These are phyloP conservation scores for Beauveria australis DNA, from an alignment of 2,329 filamentous ascomycete species.

Conservation along the genomic window DNA sequence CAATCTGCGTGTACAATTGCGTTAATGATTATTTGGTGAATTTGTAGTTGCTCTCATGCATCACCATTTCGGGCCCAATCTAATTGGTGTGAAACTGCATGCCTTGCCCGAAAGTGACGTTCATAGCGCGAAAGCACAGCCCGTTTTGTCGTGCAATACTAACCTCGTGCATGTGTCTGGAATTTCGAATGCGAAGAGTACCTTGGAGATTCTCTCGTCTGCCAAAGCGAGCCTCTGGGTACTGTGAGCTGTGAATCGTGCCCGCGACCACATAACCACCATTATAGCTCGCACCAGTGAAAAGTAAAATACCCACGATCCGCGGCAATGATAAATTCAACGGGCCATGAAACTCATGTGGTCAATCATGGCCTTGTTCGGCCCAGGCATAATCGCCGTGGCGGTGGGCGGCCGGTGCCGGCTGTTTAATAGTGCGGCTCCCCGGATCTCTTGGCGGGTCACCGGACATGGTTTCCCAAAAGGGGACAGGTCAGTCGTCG, in stretches of 20 bases:
- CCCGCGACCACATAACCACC: background rate
- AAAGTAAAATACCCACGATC: too few species aligned
- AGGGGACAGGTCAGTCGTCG: background rate
- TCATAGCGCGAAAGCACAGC: background rate
- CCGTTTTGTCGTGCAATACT: background rate
- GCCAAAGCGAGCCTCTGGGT: background rate
- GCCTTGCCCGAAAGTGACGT: background rate
- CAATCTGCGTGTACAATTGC: background rate
- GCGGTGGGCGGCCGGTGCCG: background rate
- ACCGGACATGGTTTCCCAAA: conserved; percentile 5
- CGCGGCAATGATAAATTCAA: too few species aligned
- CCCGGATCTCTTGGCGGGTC: background rate
- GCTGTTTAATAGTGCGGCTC: background rate
- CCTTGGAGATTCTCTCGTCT: background rate
- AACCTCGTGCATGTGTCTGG: too few species aligned
- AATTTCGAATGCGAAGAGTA: background rate
- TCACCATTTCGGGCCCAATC: background rate
- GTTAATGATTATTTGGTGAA: background rate
- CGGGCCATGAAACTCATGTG: background rate
- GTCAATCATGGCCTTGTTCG: background rate
- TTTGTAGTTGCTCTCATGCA: background rate
- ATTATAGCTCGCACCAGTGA: too few species aligned
- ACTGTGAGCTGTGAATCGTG: background rate
- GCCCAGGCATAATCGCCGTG: background rate
- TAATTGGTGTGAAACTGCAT: background rate